Base-by-base conservation (phyloP, 139 green algal species). In the Chlamydomonas incerta region DNA sequence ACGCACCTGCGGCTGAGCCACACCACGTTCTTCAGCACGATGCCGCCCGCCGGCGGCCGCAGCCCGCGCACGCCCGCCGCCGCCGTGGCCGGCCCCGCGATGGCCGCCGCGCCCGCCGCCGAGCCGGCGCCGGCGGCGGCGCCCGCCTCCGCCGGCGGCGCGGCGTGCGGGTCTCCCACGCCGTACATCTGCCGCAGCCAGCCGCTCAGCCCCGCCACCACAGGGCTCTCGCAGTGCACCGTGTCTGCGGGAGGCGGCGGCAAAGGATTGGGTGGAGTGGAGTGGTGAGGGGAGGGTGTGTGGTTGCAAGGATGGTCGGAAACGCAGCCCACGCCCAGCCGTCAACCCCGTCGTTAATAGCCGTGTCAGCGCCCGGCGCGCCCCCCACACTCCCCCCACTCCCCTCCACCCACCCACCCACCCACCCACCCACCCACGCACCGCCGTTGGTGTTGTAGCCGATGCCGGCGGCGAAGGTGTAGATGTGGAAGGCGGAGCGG, bases 401-500 rank as follows among this genome's bases (percentile, higher is more conserved):
- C 52, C 52, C 52, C 52, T 15, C 52, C 13, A 11, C 52, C 52
- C 52, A 58, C 52, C 52, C 52, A 23, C 52, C 15, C 52, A 15
- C 52, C 15, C 52, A 58, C 52, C 14, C n/a, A n/a, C n/a, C n/a
- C n/a, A n/a, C n/a, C n/a, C n/a, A n/a, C n/a, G n/a, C n/a, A n/a
- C n/a, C n/a, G n/a, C n/a, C n/a, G 41, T 50, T 50, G 41, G 57
- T 26, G 20, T 63, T 26, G 57, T 26, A 50, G 41, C 57, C 79
- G 31, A 85, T 85, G 26, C 79, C 79, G 23, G 79, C 66, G 0
- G 79, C 79, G 29, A 85, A 85, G 14, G 79, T 69, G 79, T 85
- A 85, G 79, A 85, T 50, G 33, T 85, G 79, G 66, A 46, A 75
- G 46, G 79, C 79, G 47, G 79, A 76, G 31, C 31, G 20, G 46